phyloP scores from a whole-genome alignment of 2,329 filamentous ascomycete genomes.

The Microdochium trichocladiopsis region DNA sequence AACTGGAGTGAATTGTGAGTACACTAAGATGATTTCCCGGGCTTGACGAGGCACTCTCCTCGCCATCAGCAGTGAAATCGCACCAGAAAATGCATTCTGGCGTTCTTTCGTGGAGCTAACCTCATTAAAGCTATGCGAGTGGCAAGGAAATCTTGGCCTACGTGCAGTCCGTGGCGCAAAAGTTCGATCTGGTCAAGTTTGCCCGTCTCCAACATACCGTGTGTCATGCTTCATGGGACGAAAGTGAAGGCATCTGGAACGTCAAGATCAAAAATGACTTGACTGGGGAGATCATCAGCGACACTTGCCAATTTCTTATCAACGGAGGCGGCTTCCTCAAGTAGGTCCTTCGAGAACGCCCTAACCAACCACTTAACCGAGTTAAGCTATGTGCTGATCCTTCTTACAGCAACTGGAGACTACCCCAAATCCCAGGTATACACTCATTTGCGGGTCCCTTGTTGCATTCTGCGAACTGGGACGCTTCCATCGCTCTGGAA shows the following conservation, averaged over 20 bases:
- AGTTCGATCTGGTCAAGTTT: no score
- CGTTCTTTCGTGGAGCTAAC: no score
- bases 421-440: constrained; percentile 13
- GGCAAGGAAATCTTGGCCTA: no score
- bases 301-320: constrained; percentile 2
- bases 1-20: constrained; percentile 5
- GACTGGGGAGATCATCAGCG: not conserved
- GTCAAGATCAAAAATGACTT: not conserved
- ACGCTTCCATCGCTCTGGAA: constrained; percentile 5
- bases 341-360: not conserved
- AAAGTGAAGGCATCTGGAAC: constrained; percentile 5
- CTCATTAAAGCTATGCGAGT: no score
- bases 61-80: no score
- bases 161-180: no score
- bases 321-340: constrained; percentile 3
- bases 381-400: not conserved
- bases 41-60: no score
- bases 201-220: no score
- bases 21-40: no score
- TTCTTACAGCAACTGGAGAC: constrained; percentile 5
- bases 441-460: constrained; percentile 13
- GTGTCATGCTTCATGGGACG: no score
- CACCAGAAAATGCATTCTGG: no score
- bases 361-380: not conserved
- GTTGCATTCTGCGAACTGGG: constrained; percentile 15